phyloP scores from a whole-genome alignment of 2,329 filamentous ascomycete species.

The Penicillium sp. region DNA sequence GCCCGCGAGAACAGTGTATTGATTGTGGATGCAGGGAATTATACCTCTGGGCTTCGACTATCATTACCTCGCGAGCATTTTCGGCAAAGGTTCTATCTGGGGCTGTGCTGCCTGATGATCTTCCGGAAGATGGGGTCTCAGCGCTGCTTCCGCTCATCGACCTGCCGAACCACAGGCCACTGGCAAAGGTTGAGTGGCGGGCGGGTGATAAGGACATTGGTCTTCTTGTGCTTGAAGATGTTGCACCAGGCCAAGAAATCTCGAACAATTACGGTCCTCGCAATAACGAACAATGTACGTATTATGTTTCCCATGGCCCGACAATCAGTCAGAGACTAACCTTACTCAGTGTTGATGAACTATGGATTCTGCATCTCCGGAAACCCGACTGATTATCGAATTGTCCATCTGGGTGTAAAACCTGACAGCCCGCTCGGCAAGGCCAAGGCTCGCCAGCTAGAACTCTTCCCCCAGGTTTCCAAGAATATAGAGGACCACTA shows the following conservation, averaged over 20 bases:
- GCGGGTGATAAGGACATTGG: constrained; percentile 40
- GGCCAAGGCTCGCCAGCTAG: constrained; percentile 36
- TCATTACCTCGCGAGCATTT: constrained; percentile 47
- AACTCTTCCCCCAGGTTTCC: constrained; percentile 35
- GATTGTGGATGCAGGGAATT: constrained; percentile 37
- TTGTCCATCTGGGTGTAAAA: constrained; percentile 41
- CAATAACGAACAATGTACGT: constrained; percentile 65
- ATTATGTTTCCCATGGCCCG: neutral
- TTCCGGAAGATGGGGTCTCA: constrained; percentile 60
- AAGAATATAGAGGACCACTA: constrained; percentile 38
- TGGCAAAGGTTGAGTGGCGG: constrained; percentile 61
- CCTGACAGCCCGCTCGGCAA: constrained; percentile 40
- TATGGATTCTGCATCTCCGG: constrained; percentile 48
- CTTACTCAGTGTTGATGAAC: constrained; percentile 42
- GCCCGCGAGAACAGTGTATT: neutral
- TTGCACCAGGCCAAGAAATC: constrained; percentile 54
- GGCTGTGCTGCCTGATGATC: constrained; percentile 36
- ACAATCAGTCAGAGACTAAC: constrained; percentile 6
- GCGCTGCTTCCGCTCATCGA: constrained; percentile 70
- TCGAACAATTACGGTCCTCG: constrained; percentile 75
- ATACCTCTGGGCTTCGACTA: constrained; percentile 49
- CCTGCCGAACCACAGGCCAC: constrained; percentile 68
- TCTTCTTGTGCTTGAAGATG: constrained; percentile 46
- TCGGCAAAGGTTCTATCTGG: constrained; percentile 45
- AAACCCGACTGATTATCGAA: constrained; percentile 47